Percentiles rank a stretch among this genome's conserved stretches.
Evolutionary conservation across 2,329 filamentous ascomycete genomes (phyloP).

Genomic region (Cladobotryum mycophilum): DNA sequence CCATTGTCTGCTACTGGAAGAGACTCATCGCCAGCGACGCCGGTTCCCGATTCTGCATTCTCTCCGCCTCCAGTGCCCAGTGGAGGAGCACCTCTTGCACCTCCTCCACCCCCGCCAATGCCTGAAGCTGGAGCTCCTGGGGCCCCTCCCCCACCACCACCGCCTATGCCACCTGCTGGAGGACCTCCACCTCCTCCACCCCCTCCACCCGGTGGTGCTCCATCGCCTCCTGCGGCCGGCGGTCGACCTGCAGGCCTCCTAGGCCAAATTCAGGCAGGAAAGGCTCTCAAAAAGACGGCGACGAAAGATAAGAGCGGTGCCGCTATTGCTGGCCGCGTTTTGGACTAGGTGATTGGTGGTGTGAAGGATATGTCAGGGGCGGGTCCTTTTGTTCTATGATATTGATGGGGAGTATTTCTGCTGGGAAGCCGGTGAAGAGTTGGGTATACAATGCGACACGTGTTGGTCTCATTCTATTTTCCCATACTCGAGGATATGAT

Average conservation of each 20-base stretch:
- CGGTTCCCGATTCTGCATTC: constrained; percentile 34
- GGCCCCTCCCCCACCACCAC: constrained; percentile 20
- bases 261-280: constrained; percentile 77
- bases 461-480: too few species aligned
- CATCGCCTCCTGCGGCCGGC: constrained; percentile 39
- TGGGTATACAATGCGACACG: too few species aligned
- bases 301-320: constrained; percentile 81
- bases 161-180: constrained; percentile 24
- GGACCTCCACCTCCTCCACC: constrained; percentile 37
- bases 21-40: constrained; percentile 43
- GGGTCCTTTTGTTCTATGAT: too few species aligned
- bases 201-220: constrained; percentile 38
- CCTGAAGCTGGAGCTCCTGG: constrained; percentile 11
- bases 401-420: too few species aligned
- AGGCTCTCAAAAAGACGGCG: constrained; percentile 72
- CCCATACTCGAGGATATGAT: too few species aligned
- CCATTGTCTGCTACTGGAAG: constrained; percentile 78
- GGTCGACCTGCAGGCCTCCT: constrained; percentile 60
- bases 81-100: constrained; percentile 22
- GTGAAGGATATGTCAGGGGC: too few species aligned
- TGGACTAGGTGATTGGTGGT: constrained; percentile 32
- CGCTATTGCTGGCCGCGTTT: constrained; percentile 68
- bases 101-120: constrained; percentile 27
- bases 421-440: too few species aligned
- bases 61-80: constrained; percentile 34